phyloP scores from a whole-genome alignment of 176 grass and related monocot genomes.

The Poa annua region DNA sequence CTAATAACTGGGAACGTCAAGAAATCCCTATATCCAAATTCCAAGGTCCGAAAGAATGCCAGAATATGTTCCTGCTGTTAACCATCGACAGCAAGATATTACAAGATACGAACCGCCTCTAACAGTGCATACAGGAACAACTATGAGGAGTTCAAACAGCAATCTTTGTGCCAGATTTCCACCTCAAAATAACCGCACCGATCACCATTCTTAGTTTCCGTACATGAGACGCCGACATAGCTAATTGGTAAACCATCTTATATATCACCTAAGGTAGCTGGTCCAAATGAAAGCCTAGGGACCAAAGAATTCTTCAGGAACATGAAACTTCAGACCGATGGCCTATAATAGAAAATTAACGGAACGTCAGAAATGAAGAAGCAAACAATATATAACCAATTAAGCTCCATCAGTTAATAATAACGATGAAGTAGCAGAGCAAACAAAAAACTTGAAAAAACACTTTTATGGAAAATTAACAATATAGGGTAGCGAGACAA shows the following conservation, averaged over 20 bases:
- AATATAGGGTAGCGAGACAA: neutral
- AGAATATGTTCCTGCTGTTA: slow-evolving; percentile 20
- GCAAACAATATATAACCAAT: slow-evolving; percentile 15
- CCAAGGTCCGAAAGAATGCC: neutral
- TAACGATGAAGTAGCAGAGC: neutral
- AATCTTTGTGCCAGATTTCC: neutral
- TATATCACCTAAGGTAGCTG: neutral
- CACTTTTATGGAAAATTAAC: neutral
- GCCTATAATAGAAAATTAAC: slow-evolving; percentile 51
- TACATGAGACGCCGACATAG: neutral
- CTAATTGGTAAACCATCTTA: slow-evolving; percentile 31
- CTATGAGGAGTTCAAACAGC: neutral
- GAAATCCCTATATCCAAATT: neutral
- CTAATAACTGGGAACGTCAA: neutral
- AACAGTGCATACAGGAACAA: neutral
- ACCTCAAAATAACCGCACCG: neutral
- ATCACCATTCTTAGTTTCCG: neutral
- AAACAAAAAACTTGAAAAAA: neutral
- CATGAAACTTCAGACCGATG: slow-evolving; percentile 71
- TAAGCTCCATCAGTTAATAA: neutral
- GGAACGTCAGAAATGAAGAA: neutral
- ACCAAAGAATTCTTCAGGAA: slow-evolving; percentile 76
- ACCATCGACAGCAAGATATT: neutral
- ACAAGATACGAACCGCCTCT: neutral
- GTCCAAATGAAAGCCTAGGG: slow-evolving; percentile 3